A percentile compares a stretch with the other conserved stretches of the same genome.
Evolutionary conservation across 306 rosid species (phyloP).

Genomic region (Cicer bijugum): DNA sequence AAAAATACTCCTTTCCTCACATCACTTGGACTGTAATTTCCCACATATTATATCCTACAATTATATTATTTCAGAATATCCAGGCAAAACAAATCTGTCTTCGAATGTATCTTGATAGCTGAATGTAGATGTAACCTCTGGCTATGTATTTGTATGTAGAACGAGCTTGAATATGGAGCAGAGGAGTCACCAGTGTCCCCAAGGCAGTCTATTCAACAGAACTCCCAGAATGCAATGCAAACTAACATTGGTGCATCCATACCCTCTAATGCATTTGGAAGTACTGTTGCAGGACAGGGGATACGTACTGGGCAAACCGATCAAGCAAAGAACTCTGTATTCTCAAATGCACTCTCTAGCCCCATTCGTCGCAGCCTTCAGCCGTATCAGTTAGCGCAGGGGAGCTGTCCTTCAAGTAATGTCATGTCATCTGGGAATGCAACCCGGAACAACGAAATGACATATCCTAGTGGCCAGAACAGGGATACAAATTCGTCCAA

Average conservation of each 20-base stretch:
- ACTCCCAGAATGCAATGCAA: slow-evolving; percentile 52
- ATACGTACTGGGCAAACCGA: slow-evolving; percentile 62
- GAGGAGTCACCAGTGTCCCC: slow-evolving; percentile 72
- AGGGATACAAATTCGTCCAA: slow-evolving; percentile 61
- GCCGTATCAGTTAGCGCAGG: slow-evolving; percentile 68
- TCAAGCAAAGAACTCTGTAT: slow-evolving; percentile 65
- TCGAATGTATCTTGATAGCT: slow-evolving; percentile 12
- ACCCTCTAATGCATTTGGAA: slow-evolving; percentile 49
- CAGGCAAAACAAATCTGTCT: slow-evolving; percentile 5
- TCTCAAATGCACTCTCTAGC: slow-evolving; percentile 76
- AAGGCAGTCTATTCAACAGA: slow-evolving; percentile 62
- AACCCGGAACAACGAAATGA: slow-evolving; percentile 52
- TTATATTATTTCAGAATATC: slow-evolving; percentile 18
- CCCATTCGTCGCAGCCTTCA: slow-evolving; percentile 75
- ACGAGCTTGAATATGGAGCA: slow-evolving; percentile 70
- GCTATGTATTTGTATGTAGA: slow-evolving; percentile 50
- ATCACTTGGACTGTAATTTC: slow-evolving; percentile 7
- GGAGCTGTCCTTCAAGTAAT: slow-evolving; percentile 51
- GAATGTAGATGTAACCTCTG: slow-evolving; percentile 35
- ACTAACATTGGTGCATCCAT: slow-evolving; percentile 49
- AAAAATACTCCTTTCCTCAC: neutral
- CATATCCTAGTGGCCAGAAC: slow-evolving; percentile 48
- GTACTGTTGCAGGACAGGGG: slow-evolving; percentile 55
- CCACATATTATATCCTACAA: slow-evolving; percentile 1
- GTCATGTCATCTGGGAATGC: slow-evolving; percentile 56